These are phyloP conservation scores for Melanogaster broomeanus DNA, from an alignment of 768 basidiomycete species.

Conservation along the genomic window DNA sequence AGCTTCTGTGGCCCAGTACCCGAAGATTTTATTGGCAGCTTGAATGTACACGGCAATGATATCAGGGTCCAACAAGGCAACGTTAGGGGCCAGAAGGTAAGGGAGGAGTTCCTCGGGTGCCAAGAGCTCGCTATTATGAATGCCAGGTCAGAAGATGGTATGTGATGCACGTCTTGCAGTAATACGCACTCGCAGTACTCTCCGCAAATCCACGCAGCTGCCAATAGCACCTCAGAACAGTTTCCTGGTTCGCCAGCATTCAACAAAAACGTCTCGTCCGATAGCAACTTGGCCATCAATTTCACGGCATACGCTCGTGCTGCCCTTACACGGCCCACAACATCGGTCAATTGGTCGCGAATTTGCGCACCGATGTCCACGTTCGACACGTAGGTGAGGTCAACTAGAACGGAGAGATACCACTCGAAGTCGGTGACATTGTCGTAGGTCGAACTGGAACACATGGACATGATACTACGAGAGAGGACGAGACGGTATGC, in stretches of 20 bases:
- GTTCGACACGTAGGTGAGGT: slow-evolving; percentile 84
- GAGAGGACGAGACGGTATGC: slow-evolving; percentile 86
- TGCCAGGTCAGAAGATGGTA: slow-evolving; percentile 3
- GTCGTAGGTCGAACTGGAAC: slow-evolving; percentile 80
- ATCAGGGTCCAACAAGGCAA: slow-evolving; percentile 58
- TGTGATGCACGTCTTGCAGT: background rate
- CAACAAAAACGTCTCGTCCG: slow-evolving; percentile 72
- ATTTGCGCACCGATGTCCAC: slow-evolving; percentile 79
- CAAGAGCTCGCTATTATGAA: slow-evolving; percentile 66
- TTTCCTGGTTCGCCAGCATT: slow-evolving; percentile 69
- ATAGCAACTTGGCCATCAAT: slow-evolving; percentile 78
- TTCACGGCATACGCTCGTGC: slow-evolving; percentile 79
- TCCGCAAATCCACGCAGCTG: slow-evolving; percentile 95
- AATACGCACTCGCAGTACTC: slow-evolving; percentile 83
- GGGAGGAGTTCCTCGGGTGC: slow-evolving; percentile 76
- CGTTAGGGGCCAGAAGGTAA: slow-evolving; percentile 63
- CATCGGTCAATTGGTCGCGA: slow-evolving; percentile 82
- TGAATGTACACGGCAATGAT: slow-evolving; percentile 81
- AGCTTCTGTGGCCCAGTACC: slow-evolving; percentile 75
- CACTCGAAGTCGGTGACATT: slow-evolving; percentile 95
- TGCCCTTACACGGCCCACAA: slow-evolving; percentile 78
- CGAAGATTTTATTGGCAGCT: slow-evolving; percentile 84
- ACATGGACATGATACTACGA: slow-evolving; percentile 82
- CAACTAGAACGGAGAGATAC: slow-evolving; percentile 94
- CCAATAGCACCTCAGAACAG: slow-evolving; percentile 87